Conservation (phyloP, 2,329 filamentous ascomycete genomes). For the Penicillium digitatum region DNA sequence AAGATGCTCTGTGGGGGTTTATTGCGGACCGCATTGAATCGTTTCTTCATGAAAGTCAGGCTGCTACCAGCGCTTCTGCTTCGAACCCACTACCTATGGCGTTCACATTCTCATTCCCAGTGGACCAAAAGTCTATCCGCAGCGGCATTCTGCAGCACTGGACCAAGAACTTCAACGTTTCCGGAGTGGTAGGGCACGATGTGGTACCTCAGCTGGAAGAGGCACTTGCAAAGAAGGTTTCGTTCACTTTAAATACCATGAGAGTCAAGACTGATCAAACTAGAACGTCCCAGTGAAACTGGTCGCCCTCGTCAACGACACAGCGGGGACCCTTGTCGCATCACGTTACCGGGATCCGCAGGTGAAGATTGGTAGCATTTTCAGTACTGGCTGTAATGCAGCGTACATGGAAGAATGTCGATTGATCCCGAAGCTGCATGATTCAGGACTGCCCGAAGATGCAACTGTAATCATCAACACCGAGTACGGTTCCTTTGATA, state of each 20-base stretch:
- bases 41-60: slow-evolving; percentile 72
- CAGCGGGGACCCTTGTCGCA: slow-evolving; percentile 86
- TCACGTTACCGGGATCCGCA: slow-evolving; percentile 82
- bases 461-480: slow-evolving; percentile 87
- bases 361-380: slow-evolving; percentile 90
- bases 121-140: slow-evolving; percentile 78
- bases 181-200: slow-evolving; percentile 80
- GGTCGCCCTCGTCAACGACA: slow-evolving; percentile 87
- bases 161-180: slow-evolving; percentile 89
- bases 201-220: slow-evolving; percentile 77
- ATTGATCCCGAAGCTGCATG: slow-evolving; percentile 78
- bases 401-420: slow-evolving; percentile 89
- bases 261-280: not conserved
- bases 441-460: slow-evolving; percentile 71
- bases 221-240: slow-evolving; percentile 63
- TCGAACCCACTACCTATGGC: slow-evolving; percentile 61
- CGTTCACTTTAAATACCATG: not conserved
- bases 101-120: slow-evolving; percentile 88
- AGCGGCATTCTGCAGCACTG: slow-evolving; percentile 81
- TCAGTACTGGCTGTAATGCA: slow-evolving; percentile 91
- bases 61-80: slow-evolving; percentile 36
- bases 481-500: slow-evolving; percentile 91
- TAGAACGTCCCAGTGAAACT: slow-evolving; percentile 79
- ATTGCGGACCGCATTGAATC: slow-evolving; percentile 77
- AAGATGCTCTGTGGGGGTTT: slow-evolving; percentile 80